Evolutionary conservation across 768 basidiomycete genomes (phyloP).

Genomic region (Amyloporia xantha): DNA sequence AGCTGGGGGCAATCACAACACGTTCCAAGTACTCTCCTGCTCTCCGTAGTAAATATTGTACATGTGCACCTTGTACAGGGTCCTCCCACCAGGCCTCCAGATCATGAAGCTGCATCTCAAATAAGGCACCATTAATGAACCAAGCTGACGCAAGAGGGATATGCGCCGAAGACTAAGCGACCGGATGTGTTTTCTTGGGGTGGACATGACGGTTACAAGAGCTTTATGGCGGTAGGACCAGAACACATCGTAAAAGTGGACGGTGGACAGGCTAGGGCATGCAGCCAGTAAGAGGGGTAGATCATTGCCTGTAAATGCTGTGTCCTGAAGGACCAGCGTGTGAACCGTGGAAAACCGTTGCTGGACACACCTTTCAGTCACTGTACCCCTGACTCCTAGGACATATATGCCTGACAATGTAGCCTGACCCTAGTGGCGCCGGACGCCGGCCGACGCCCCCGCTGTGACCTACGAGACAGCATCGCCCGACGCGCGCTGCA

Average conservation of each 20-base stretch:
- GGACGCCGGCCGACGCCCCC: too few relatives aligned
- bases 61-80: not conserved
- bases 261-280: not conserved
- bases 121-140: not conserved
- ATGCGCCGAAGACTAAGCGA: not conserved
- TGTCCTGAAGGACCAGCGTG: not conserved
- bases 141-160: not conserved
- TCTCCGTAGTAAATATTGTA: not conserved
- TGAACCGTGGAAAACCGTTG: not conserved
- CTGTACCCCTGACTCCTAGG: too few relatives aligned
- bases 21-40: not conserved
- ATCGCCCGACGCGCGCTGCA: too few relatives aligned
- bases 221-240: not conserved
- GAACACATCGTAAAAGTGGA: conserved; percentile 1
- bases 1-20: not conserved
- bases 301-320: not conserved
- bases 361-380: not conserved
- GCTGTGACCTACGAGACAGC: too few relatives aligned
- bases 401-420: too few relatives aligned
- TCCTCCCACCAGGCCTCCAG: not conserved
- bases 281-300: not conserved
- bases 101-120: not conserved
- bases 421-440: too few relatives aligned
- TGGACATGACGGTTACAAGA: not conserved
- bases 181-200: not conserved